These are phyloP conservation scores for Phallus indusiatus DNA, from an alignment of 768 basidiomycete genomes.

Conservation along the genomic window DNA sequence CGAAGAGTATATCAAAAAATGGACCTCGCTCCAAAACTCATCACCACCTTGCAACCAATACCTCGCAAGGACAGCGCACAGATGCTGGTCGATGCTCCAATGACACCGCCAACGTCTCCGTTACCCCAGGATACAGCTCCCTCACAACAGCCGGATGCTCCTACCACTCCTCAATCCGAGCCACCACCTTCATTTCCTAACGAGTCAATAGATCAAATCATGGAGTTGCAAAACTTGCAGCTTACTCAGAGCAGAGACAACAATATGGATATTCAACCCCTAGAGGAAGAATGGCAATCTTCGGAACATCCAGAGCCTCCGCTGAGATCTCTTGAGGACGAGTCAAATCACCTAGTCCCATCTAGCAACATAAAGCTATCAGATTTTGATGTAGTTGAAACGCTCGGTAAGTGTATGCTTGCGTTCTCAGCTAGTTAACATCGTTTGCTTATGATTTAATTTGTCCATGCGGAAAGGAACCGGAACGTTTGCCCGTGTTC, in stretches of 20 bases:
- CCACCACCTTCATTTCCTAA: slow-evolving; percentile 21
- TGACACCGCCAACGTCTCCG: slow-evolving; percentile 65
- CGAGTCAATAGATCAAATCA: slow-evolving; percentile 15
- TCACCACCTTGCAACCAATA: background rate
- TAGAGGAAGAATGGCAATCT: slow-evolving; percentile 9
- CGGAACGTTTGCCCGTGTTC: slow-evolving; percentile 90
- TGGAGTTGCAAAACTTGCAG: slow-evolving; percentile 14
- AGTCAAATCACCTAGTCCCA: slow-evolving; percentile 52
- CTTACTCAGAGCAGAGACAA: slow-evolving; percentile 11
- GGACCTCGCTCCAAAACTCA: background rate
- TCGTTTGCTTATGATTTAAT: slow-evolving; percentile 1
- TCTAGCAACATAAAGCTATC: slow-evolving; percentile 51
- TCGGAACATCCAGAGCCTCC: slow-evolving; percentile 30
- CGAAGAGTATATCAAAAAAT: background rate
- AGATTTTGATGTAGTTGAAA: slow-evolving; percentile 75
- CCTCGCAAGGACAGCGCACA: slow-evolving; percentile 31
- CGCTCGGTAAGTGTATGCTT: slow-evolving; percentile 43
- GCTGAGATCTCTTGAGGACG: slow-evolving; percentile 56
- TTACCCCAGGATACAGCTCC: slow-evolving; percentile 34
- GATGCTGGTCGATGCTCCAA: slow-evolving; percentile 45
- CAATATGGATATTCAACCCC: background rate
- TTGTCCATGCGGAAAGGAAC: slow-evolving; percentile 49
- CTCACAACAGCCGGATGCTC: slow-evolving; percentile 9
- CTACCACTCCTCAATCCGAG: slow-evolving; percentile 30
- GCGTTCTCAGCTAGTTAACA: background rate